These are phyloP conservation scores for Halteria grandinella DNA, from an alignment of 73 alveolate genomes.

Conservation along the genomic window DNA sequence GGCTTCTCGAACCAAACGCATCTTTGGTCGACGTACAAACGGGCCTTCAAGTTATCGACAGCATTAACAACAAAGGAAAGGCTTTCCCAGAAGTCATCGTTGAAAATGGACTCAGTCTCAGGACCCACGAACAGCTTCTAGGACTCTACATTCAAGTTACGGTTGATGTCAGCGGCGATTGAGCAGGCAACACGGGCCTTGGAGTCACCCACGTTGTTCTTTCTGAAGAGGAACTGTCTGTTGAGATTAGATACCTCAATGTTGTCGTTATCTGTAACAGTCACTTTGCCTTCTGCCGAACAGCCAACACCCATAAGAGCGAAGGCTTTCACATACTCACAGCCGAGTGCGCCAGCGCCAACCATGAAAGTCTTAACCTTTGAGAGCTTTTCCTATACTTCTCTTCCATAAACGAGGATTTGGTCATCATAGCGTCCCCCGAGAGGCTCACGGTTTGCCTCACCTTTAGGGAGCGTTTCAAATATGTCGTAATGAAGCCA, in stretches of 20 bases:
- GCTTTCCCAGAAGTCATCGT: constrained; percentile 97
- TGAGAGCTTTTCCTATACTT: constrained; percentile 83
- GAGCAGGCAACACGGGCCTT: constrained; percentile 93
- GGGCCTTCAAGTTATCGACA: constrained; percentile 97
- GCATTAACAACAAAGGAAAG: constrained; percentile 95
- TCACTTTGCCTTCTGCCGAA: constrained; percentile 83
- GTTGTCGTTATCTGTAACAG: constrained; percentile 98
- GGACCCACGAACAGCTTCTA: constrained; percentile 90
- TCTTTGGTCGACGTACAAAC: constrained; percentile 95
- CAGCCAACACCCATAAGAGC: constrained; percentile 98
- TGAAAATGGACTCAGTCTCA: constrained; percentile 94
- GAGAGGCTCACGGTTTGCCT: constrained; percentile 81
- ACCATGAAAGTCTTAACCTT: constrained; percentile 89
- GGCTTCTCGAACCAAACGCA: constrained; percentile 98
- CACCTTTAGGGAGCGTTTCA: constrained; percentile 71
- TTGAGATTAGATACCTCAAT: constrained; percentile 97
- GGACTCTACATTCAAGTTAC: constrained; percentile 77
- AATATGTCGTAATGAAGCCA: constrained; percentile 94
- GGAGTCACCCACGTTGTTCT: constrained; percentile 90
- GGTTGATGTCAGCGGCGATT: constrained; percentile 86
- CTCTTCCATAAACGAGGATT: constrained; percentile 94
- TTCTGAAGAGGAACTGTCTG: constrained; percentile 97
- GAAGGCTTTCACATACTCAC: constrained; percentile 96
- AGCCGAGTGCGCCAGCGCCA: constrained; percentile 99
- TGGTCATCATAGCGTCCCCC: constrained; percentile 93